These are phyloP conservation scores for Aspergillus arachidicola DNA, from an alignment of 2,329 filamentous ascomycete genomes.

Conservation along the genomic window DNA sequence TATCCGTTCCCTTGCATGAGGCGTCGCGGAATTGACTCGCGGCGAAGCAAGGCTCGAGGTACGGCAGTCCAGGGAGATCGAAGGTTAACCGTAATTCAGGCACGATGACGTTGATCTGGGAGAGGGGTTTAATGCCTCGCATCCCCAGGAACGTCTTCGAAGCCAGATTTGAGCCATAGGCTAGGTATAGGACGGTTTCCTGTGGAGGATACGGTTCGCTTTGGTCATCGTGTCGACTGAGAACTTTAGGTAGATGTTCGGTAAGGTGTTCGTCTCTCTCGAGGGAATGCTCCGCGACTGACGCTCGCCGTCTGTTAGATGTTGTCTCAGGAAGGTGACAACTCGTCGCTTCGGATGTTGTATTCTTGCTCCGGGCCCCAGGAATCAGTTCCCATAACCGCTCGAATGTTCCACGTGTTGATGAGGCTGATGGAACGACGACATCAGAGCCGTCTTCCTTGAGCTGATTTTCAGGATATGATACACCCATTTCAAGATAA, in stretches of 20 bases:
- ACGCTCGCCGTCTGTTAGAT: constrained; percentile 22
- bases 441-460: constrained; percentile 4
- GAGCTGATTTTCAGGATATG: background rate
- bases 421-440: constrained; percentile 3
- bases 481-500: background rate
- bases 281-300: constrained; percentile 26
- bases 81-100: constrained; percentile 80
- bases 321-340: constrained; percentile 23
- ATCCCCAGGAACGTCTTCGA: constrained; percentile 76
- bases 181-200: constrained; percentile 73
- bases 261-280: constrained; percentile 27
- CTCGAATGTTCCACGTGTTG: constrained; percentile 7
- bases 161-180: constrained; percentile 89
- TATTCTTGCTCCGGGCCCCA: background rate
- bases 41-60: constrained; percentile 88
- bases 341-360: background rate
- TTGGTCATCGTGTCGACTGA: background rate
- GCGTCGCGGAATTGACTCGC: constrained; percentile 68
- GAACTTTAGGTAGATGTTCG: constrained; percentile 17
- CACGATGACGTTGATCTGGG: constrained; percentile 77
- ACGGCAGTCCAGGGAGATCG: constrained; percentile 82
- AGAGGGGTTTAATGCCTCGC: constrained; percentile 79
- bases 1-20: constrained; percentile 3
- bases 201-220: constrained; percentile 12
- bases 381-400: constrained; percentile 15